Percentiles rank a stretch among this genome's conserved stretches.
phyloP scores from a whole-genome alignment of 768 basidiomycete species.

The Dacryopinax primogenitus region DNA sequence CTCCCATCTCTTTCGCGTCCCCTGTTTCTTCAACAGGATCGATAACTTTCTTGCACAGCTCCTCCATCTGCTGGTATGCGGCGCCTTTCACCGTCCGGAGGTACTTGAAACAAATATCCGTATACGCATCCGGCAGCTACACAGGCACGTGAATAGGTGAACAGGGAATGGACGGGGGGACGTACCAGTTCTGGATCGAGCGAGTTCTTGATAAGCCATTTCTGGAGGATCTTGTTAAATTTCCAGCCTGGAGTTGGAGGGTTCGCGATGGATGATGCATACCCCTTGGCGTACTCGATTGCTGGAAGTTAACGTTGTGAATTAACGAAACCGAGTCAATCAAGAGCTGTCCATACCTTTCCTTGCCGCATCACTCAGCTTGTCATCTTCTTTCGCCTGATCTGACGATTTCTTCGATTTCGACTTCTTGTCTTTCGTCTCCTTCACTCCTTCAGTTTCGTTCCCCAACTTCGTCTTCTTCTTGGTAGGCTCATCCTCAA shows the following conservation, averaged over 20 bases:
- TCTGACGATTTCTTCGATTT: neutral
- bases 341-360: neutral
- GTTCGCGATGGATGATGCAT: neutral
- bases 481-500: too few species aligned
- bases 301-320: neutral
- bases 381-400: neutral
- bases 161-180: neutral
- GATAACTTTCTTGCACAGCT: neutral
- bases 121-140: neutral
- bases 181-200: neutral
- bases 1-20: neutral
- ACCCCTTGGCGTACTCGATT: neutral
- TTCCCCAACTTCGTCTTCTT: too few species aligned
- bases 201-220: neutral
- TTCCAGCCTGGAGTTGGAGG: neutral
- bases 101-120: neutral
- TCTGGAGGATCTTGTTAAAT: neutral
- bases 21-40: neutral
- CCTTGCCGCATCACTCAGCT: neutral
- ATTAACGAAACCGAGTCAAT: neutral
- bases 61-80: neutral
- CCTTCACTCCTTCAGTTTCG: too few species aligned
- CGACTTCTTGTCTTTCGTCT: too few species aligned
- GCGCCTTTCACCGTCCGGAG: slow-evolving; percentile 1
- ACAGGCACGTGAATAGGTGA: neutral